Evolutionary conservation across 2,329 filamentous ascomycete species (phyloP).

Genomic region (Macrophomina phaseolina): DNA sequence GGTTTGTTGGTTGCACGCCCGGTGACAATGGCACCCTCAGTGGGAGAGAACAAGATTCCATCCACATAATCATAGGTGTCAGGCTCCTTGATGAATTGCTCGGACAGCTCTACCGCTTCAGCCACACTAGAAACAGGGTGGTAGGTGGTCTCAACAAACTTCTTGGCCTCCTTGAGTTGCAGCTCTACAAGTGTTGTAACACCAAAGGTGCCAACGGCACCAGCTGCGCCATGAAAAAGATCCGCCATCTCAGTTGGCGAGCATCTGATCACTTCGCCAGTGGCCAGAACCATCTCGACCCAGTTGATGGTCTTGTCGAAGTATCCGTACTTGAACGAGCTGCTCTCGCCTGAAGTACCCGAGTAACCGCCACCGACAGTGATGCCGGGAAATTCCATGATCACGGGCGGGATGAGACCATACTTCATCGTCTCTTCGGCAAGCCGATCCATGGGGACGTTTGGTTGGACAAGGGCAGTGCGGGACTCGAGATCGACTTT

Average conservation of each 20-base stretch:
- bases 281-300: constrained; percentile 69
- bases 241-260: constrained; percentile 62
- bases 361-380: constrained; percentile 72
- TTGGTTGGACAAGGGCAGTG: constrained; percentile 71
- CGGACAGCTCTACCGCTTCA: constrained; percentile 49
- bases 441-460: constrained; percentile 70
- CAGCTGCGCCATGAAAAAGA: constrained; percentile 69
- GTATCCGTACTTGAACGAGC: constrained; percentile 70
- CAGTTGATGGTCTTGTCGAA: constrained; percentile 67
- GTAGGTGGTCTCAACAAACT: constrained; percentile 58
- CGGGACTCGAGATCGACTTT: constrained; percentile 59
- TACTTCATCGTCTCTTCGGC: constrained; percentile 63
- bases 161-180: constrained; percentile 52
- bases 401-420: constrained; percentile 67
- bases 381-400: constrained; percentile 76
- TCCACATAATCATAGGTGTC: constrained; percentile 54
- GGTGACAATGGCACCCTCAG: constrained; percentile 51
- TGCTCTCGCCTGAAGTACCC: constrained; percentile 72
- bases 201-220: constrained; percentile 70
- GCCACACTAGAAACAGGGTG: constrained; percentile 49
- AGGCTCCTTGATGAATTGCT: constrained; percentile 41
- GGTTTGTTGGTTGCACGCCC: constrained; percentile 48
- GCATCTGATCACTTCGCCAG: constrained; percentile 62
- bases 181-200: constrained; percentile 65
- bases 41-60: constrained; percentile 55